These are phyloP conservation scores for Sherardia arvensis DNA, from an alignment of 257 asterid species.

Conservation along the genomic window DNA sequence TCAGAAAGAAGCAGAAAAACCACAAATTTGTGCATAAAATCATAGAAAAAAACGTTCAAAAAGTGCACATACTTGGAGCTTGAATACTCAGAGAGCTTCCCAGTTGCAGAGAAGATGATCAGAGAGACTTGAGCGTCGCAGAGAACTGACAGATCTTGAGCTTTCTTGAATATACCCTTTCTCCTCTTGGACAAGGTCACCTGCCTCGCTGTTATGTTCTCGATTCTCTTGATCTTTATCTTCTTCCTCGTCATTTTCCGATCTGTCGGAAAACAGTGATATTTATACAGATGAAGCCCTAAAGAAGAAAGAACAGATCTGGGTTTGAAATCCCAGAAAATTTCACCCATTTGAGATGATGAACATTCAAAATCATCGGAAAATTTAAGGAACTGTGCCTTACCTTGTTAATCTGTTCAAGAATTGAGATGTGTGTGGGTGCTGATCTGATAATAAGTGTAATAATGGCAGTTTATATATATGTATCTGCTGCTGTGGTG, in stretches of 20 bases:
- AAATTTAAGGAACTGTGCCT: conserved; percentile 8
- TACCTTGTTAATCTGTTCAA: conserved; percentile 17
- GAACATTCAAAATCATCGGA: conserved; percentile 25
- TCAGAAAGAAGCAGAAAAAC: too few relatives aligned
- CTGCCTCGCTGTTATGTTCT: conserved; percentile 30
- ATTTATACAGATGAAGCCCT: too few relatives aligned
- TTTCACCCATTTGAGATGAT: conserved; percentile 13
- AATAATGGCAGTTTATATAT: not conserved
- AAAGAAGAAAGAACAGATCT: conserved; percentile 14
- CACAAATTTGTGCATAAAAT: not conserved
- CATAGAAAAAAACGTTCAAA: not conserved
- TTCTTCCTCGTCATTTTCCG: conserved; percentile 28
- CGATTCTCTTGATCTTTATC: conserved; percentile 37
- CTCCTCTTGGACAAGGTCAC: conserved; percentile 41
- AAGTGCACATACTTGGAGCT: conserved; percentile 19
- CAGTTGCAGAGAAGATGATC: conserved; percentile 33
- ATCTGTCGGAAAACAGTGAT: too few relatives aligned
- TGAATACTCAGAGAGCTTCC: conserved; percentile 25
- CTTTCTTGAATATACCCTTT: conserved; percentile 36
- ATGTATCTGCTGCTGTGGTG: not conserved
- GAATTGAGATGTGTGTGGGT: not conserved
- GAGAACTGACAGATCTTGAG: conserved; percentile 28
- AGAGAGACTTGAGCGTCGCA: conserved; percentile 37
- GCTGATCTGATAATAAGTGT: not conserved
- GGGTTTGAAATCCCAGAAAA: conserved; percentile 13